Percentiles rank a stretch among this genome's conserved stretches.
These are phyloP conservation scores for Fusarium protoensiforme DNA, from an alignment of 2,329 filamentous ascomycete species.

Conservation along the genomic window DNA sequence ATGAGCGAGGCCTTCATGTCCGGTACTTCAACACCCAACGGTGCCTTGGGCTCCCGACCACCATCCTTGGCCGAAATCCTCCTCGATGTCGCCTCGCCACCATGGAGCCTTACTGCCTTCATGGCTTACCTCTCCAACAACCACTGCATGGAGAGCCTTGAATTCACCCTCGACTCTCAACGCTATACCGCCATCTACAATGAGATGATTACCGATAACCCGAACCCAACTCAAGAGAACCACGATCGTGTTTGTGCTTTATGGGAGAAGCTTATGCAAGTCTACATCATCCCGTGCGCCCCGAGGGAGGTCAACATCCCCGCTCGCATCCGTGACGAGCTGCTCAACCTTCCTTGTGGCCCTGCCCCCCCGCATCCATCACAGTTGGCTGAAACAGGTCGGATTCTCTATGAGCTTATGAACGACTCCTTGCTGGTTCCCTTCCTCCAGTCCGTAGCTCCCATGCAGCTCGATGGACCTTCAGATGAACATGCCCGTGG, in stretches of 20 bases:
- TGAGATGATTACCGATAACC: constrained; percentile 53
- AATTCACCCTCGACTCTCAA: constrained; percentile 95
- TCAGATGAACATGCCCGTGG: constrained; percentile 55
- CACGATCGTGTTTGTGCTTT: constrained; percentile 79
- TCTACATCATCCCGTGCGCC: constrained; percentile 88
- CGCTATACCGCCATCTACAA: constrained; percentile 76
- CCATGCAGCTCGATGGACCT: constrained; percentile 49
- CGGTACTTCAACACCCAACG: constrained; percentile 50
- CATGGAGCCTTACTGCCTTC: constrained; percentile 92
- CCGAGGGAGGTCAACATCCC: constrained; percentile 92
- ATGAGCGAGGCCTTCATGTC: constrained; percentile 60
- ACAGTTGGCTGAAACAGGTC: constrained; percentile 82
- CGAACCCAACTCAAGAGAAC: constrained; percentile 52
- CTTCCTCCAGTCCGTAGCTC: constrained; percentile 78
- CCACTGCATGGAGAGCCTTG: constrained; percentile 94
- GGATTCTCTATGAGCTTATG: constrained; percentile 95
- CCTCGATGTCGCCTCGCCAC: constrained; percentile 83
- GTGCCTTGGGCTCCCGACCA: constrained; percentile 48
- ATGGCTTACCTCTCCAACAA: constrained; percentile 98
- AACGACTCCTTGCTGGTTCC: constrained; percentile 95
- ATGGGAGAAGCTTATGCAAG: constrained; percentile 89
- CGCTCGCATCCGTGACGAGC: constrained; percentile 82
- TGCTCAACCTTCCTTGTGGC: constrained; percentile 69
- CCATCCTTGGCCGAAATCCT: constrained; percentile 90
- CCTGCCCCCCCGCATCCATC: constrained; percentile 77